Conservation (phyloP, 306 rosid genomes). For the Malus orientalis region DNA sequence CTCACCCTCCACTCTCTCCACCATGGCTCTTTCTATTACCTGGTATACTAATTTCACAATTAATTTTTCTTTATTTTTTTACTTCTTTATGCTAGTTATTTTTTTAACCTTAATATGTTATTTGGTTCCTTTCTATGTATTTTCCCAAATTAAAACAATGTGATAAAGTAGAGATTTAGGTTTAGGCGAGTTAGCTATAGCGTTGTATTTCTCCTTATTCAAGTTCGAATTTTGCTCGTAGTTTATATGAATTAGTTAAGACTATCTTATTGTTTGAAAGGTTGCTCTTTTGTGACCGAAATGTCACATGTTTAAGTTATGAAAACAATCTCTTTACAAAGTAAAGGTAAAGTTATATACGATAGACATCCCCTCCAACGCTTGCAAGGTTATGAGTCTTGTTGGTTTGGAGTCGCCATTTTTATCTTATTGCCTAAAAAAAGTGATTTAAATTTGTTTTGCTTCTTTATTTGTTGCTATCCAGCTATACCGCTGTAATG, state of each 20-base stretch:
- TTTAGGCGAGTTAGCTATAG: too few species aligned
- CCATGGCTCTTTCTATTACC: slow-evolving; percentile 70
- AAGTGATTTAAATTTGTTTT: background rate
- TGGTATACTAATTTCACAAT: slow-evolving; percentile 21
- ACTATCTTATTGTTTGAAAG: too few species aligned
- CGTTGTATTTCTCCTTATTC: background rate
- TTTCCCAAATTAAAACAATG: background rate
- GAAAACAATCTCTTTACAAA: too few species aligned
- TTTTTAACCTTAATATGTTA: background rate
- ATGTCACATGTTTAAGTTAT: too few species aligned
- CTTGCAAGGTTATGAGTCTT: too few species aligned
- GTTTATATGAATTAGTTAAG: too few species aligned
- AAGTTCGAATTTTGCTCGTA: background rate
- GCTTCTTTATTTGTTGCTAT: background rate
- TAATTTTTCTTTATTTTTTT: background rate
- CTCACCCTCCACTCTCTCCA: slow-evolving; percentile 76
- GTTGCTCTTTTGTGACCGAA: too few species aligned
- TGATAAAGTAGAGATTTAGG: too few species aligned
- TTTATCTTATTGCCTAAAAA: too few species aligned
- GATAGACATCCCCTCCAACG: too few species aligned
- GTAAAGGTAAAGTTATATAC: too few species aligned
- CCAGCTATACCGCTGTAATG: background rate
- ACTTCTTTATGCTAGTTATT: background rate
- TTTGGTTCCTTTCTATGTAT: background rate
- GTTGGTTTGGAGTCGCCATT: too few species aligned